These are phyloP conservation scores for Fusarium graminum DNA, from an alignment of 2,329 filamentous ascomycete species.

Conservation along the genomic window DNA sequence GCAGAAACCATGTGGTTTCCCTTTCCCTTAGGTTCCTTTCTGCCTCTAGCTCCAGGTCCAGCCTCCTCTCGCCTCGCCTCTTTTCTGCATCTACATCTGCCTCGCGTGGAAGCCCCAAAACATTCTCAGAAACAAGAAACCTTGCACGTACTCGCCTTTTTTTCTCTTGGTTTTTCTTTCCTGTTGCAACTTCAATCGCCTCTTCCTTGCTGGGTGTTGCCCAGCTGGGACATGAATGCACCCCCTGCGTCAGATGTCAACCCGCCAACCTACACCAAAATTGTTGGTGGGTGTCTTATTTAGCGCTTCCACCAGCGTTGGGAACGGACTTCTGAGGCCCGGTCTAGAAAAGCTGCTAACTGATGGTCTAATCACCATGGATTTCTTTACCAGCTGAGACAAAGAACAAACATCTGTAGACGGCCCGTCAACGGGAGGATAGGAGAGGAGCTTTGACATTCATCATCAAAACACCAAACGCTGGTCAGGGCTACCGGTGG, in stretches of 20 bases:
- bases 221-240: constrained; percentile 20
- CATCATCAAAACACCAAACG: no score
- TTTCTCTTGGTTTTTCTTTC: neutral
- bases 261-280: constrained; percentile 44
- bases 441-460: constrained; percentile 29
- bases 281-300: constrained; percentile 26
- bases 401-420: constrained; percentile 28
- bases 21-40: neutral
- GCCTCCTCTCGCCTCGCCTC: neutral
- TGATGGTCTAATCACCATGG: constrained; percentile 15
- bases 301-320: constrained; percentile 35
- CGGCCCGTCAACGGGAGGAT: constrained; percentile 31
- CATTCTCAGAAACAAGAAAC: constrained; percentile 17
- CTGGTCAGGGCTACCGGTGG: no score
- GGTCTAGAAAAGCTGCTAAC: constrained; percentile 18
- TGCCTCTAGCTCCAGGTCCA: constrained; percentile 4
- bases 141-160: constrained; percentile 23
- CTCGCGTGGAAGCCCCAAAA: constrained; percentile 29
- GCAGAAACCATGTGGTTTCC: constrained; percentile 42
- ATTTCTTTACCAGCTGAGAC: constrained; percentile 18
- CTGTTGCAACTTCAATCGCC: neutral
- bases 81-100: neutral
- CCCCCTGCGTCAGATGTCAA: constrained; percentile 49
- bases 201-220: constrained; percentile 14
- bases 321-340: constrained; percentile 26